phyloP scores from a whole-genome alignment of 139 green algal genomes.

The Chlamydomonas sp. region DNA sequence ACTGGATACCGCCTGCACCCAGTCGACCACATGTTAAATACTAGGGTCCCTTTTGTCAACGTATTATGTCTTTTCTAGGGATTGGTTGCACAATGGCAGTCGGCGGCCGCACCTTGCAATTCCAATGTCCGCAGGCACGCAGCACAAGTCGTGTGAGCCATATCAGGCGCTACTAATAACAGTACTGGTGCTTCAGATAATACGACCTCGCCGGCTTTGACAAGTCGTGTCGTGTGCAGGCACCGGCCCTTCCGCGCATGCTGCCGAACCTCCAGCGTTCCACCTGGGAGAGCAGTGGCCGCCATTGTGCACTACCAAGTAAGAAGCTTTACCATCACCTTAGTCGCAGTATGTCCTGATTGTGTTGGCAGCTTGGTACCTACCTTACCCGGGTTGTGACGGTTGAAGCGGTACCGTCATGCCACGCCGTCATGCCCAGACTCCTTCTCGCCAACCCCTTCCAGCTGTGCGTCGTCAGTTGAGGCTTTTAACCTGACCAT shows the following conservation, averaged over 20 bases:
- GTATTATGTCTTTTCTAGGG: background rate
- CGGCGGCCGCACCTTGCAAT: background rate
- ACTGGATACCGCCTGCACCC: constrained; percentile 35
- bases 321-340: background rate
- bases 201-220: constrained; percentile 52
- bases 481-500: no score
- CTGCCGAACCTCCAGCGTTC: constrained; percentile 32
- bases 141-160: constrained; percentile 39
- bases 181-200: constrained; percentile 55
- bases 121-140: constrained; percentile 39
- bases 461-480: no score
- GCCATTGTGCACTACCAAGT: background rate
- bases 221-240: constrained; percentile 42
- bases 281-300: background rate
- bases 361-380: no score
- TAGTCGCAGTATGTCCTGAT: no score
- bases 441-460: no score
- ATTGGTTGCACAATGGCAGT: background rate
- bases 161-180: constrained; percentile 39
- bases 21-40: background rate
- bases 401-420: no score
- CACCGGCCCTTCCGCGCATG: constrained; percentile 39
- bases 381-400: no score
- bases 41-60: background rate
- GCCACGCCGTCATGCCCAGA: no score